Percentiles rank a stretch among this genome's conserved stretches.
Conservation (phyloP, 805 yeast species). For the Candida argentea region DNA sequence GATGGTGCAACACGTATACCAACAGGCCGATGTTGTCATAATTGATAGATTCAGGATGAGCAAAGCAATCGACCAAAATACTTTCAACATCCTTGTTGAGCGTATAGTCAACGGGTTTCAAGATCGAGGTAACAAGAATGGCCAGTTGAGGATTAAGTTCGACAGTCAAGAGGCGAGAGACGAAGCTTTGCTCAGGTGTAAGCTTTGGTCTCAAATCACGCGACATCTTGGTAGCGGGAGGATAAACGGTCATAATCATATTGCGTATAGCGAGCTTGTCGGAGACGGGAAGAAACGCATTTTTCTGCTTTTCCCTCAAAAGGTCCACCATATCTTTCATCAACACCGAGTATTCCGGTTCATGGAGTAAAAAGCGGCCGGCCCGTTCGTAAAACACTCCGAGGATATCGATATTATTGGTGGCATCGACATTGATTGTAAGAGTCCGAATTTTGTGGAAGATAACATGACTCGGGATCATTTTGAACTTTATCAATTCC, state of each 20-base stretch:
- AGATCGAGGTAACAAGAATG: constrained; percentile 11
- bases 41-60: constrained; percentile 50
- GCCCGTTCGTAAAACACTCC: constrained; percentile 63
- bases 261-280: constrained; percentile 52
- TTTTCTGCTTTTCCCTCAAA: constrained; percentile 40
- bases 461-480: constrained; percentile 60
- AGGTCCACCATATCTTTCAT: constrained; percentile 57
- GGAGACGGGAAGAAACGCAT: constrained; percentile 39
- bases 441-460: constrained; percentile 64
- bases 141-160: constrained; percentile 34
- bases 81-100: constrained; percentile 21
- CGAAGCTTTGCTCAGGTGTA: constrained; percentile 11
- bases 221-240: constrained; percentile 35
- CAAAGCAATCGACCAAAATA: constrained; percentile 32
- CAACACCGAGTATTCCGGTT: constrained; percentile 43
- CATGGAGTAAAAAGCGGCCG: constrained; percentile 54
- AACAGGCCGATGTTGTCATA: constrained; percentile 39
- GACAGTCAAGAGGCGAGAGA: constrained; percentile 39
- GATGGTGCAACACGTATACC: constrained; percentile 29
- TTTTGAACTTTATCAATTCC: constrained; percentile 67
- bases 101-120: constrained; percentile 38
- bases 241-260: constrained; percentile 43
- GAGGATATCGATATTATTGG: constrained; percentile 59
- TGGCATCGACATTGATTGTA: constrained; percentile 38
- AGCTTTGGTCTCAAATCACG: constrained; percentile 17